Percentiles rank a stretch among this genome's conserved stretches.
These are phyloP conservation scores for Ophiosphaerella narmari DNA, from an alignment of 2,329 filamentous ascomycete genomes.

Conservation along the genomic window DNA sequence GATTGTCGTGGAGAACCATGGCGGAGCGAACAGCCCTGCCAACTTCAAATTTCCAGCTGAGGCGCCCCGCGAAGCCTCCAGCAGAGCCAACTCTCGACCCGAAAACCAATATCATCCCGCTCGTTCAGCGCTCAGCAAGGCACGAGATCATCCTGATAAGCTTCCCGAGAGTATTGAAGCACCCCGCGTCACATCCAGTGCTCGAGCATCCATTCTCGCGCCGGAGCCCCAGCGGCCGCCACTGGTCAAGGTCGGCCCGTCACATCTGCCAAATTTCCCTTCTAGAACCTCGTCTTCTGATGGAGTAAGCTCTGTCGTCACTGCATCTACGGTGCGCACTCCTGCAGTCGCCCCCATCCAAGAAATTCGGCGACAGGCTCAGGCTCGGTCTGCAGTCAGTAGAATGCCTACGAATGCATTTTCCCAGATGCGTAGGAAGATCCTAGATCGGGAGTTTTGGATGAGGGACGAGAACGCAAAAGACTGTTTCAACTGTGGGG, in stretches of 20 bases:
- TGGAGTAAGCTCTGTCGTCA: slow-evolving; percentile 46
- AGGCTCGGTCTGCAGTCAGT: slow-evolving; percentile 28
- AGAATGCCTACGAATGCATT: slow-evolving; percentile 48
- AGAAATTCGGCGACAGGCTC: slow-evolving; percentile 30
- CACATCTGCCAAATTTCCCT: slow-evolving; percentile 55
- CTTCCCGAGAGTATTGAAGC: slow-evolving; percentile 27
- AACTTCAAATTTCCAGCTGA: slow-evolving; percentile 29
- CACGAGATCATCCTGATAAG: slow-evolving; percentile 29
- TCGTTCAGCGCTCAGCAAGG: slow-evolving; percentile 21
- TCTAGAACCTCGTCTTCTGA: slow-evolving; percentile 54
- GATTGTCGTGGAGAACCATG: slow-evolving; percentile 25
- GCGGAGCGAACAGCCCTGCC: slow-evolving; percentile 24
- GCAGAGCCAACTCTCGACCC: slow-evolving; percentile 26
- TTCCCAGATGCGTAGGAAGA: slow-evolving; percentile 76
- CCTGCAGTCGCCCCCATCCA: slow-evolving; percentile 38
- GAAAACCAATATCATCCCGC: slow-evolving; percentile 30
- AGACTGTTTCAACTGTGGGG: slow-evolving; percentile 91
- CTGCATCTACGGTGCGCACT: slow-evolving; percentile 38
- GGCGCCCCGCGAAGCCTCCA: slow-evolving; percentile 25
- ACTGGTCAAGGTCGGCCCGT: slow-evolving; percentile 50
- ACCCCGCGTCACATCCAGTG: slow-evolving; percentile 22
- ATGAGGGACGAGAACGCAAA: slow-evolving; percentile 99
- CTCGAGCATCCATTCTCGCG: slow-evolving; percentile 30
- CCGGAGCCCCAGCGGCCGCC: slow-evolving; percentile 45
- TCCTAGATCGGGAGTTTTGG: slow-evolving; percentile 96